phyloP scores from a whole-genome alignment of 768 basidiomycete genomes.

The Lanmaoa rubissima region DNA sequence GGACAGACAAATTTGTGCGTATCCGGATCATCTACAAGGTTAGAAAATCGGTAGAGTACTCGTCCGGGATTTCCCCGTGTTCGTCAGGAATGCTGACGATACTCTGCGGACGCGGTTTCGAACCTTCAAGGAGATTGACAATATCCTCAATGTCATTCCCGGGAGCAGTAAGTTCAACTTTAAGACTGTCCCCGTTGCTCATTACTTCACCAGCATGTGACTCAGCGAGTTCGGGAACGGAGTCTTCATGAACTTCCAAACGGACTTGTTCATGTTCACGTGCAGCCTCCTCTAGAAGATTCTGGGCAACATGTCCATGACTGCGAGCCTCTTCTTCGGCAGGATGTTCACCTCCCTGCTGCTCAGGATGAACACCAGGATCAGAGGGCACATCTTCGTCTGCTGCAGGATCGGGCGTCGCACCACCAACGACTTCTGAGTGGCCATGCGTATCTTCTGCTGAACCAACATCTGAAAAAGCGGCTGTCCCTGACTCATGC shows the following conservation, averaged over 20 bases:
- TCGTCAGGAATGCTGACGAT: slow-evolving; percentile 53
- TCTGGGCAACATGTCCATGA: slow-evolving; percentile 5
- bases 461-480: slow-evolving; percentile 15
- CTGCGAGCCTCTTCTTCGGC: slow-evolving; percentile 7
- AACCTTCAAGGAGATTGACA: slow-evolving; percentile 59
- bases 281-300: slow-evolving; percentile 2
- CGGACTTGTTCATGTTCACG: slow-evolving; percentile 6
- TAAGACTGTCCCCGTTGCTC: slow-evolving; percentile 10
- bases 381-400: slow-evolving; percentile 10
- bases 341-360: not conserved
- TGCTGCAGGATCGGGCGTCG: slow-evolving; percentile 8
- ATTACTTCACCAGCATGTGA: slow-evolving; percentile 4
- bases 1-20: slow-evolving; percentile 22
- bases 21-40: slow-evolving; percentile 24
- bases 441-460: slow-evolving; percentile 20
- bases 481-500: slow-evolving; percentile 19
- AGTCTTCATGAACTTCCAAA: slow-evolving; percentile 8
- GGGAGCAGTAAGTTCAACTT: not conserved
- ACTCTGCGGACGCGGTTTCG: slow-evolving; percentile 42
- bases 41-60: slow-evolving; percentile 31
- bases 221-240: slow-evolving; percentile 11
- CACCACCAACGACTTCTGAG: slow-evolving; percentile 12
- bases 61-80: slow-evolving; percentile 53
- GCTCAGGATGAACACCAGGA: slow-evolving; percentile 12
- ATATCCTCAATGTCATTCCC: slow-evolving; percentile 59